Evolutionary conservation across 2,329 filamentous ascomycete species (phyloP), one percentile per base, ranked within the genome.

Genomic region (Cercospora sp.): DNA sequence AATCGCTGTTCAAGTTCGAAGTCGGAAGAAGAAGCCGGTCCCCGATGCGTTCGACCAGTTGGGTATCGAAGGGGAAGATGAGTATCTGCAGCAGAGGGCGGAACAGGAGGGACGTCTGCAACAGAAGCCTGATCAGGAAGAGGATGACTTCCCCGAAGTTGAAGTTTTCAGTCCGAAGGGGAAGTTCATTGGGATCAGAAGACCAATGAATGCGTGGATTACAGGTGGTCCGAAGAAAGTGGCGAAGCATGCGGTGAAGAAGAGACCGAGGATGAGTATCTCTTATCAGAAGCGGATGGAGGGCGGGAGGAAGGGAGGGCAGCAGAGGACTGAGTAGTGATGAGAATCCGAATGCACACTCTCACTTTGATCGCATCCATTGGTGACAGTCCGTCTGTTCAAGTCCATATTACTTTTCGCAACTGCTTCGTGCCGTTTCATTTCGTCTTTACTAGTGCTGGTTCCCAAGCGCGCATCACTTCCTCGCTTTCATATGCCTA

Each of bases 131-230:
- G 36, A n/a, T 4, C 51, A 60, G 55, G 74, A 20, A 53, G 70
- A 26, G 36, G 73, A 36, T 66, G 74, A 63, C 48, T 76, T 77
- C 72, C 93, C 93, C 0, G 83, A 89, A 9, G 86, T 99, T 6
- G 94, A 98, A 72, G 88, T 98, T 0, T 97, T 91, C 75, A 91
- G 87, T 30, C 95, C 95, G 0, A 86, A 93, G 67, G 95, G 95
- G n/a, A 89, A 88, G 74, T 95, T 91, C 73, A 83, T 98, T 31
- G 90, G 85, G 0, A 81, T 82, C 9, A 84, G 92, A 39, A 78
- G 77, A 71, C 90, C 91, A 1, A 89, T 96, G 83, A 89, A 90
- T 67, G 91, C 88, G 6, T 93, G 89, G 86, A 67, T 89, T 67
- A 78, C 90, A 13, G 79, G 81, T 69, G 81, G 82, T 71, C 87